Conservation (phyloP, 2,329 filamentous ascomycete species). For the Didymella pomorum region DNA sequence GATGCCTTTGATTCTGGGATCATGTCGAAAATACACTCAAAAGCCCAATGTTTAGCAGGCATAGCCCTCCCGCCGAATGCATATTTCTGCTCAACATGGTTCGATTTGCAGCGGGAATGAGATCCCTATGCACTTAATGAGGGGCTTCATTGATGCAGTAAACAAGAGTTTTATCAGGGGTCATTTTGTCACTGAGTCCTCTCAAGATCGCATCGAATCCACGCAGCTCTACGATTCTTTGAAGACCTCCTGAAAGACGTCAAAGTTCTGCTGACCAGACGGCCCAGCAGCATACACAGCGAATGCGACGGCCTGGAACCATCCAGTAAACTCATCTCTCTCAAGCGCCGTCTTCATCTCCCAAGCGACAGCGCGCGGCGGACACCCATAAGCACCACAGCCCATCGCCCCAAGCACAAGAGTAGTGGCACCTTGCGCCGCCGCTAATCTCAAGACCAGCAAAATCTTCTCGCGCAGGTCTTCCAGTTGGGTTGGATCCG, state of each 20-base stretch:
- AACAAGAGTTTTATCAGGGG: not conserved
- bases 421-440: constrained; percentile 24
- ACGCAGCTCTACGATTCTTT: not conserved
- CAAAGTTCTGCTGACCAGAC: constrained; percentile 21
- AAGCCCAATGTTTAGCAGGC: no score
- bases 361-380: constrained; percentile 26
- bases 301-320: constrained; percentile 31
- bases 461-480: constrained; percentile 32
- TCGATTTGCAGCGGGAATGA: not conserved
- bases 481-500: constrained; percentile 10
- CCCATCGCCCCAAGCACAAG: constrained; percentile 37
- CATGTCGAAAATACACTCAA: no score
- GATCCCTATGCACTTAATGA: not conserved
- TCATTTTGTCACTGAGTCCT: no score
- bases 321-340: constrained; percentile 30
- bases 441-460: constrained; percentile 30
- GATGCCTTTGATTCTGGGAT: no score
- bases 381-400: constrained; percentile 35
- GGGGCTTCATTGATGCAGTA: no score
- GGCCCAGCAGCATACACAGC: constrained; percentile 30
- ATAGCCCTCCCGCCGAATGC: not conserved
- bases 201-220: not conserved
- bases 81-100: not conserved
- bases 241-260: constrained; percentile 24
- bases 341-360: constrained; percentile 30